phyloP scores from a whole-genome alignment of 148 eudicot genomes.

The Gaultheria prostrata region DNA sequence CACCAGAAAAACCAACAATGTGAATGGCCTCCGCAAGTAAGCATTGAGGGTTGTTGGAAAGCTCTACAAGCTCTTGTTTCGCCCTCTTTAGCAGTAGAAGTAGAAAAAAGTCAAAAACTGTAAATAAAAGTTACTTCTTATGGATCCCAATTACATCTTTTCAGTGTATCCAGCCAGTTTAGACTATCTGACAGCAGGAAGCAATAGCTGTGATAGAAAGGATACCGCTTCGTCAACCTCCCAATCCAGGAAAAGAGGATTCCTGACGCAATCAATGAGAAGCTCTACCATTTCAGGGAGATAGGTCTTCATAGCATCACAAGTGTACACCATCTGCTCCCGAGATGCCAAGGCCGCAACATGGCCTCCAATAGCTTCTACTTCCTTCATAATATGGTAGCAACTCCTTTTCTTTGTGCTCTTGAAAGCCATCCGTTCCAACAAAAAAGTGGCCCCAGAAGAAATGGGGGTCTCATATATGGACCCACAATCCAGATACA shows the following conservation, averaged over 20 bases:
- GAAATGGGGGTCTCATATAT: conserved; percentile 73
- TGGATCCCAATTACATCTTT: too few relatives aligned
- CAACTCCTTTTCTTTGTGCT: conserved; percentile 79
- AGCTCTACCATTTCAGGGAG: conserved; percentile 55
- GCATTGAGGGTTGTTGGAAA: too few relatives aligned
- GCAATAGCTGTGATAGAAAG: background rate
- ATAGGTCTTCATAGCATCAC: conserved; percentile 79
- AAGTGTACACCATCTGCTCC: conserved; percentile 91
- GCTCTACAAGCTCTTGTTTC: too few relatives aligned
- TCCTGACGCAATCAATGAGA: conserved; percentile 58
- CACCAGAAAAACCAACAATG: conserved; percentile 63
- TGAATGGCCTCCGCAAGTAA: conserved; percentile 48
- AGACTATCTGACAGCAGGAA: too few relatives aligned
- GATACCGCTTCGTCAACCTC: conserved; percentile 61
- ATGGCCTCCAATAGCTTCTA: conserved; percentile 91
- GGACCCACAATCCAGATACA: conserved; percentile 80
- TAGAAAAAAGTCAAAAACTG: conserved; percentile 24
- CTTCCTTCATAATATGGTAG: conserved; percentile 79
- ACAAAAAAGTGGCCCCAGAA: conserved; percentile 69
- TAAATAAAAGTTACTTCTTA: background rate
- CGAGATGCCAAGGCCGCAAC: conserved; percentile 75
- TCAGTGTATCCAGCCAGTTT: too few relatives aligned
- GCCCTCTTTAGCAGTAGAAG: too few relatives aligned
- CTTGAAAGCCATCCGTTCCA: conserved; percentile 97
- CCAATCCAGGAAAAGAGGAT: conserved; percentile 75